Base-by-base conservation (phyloP, 2,329 filamentous ascomycete species). In the Fusarium ambrosium region DNA sequence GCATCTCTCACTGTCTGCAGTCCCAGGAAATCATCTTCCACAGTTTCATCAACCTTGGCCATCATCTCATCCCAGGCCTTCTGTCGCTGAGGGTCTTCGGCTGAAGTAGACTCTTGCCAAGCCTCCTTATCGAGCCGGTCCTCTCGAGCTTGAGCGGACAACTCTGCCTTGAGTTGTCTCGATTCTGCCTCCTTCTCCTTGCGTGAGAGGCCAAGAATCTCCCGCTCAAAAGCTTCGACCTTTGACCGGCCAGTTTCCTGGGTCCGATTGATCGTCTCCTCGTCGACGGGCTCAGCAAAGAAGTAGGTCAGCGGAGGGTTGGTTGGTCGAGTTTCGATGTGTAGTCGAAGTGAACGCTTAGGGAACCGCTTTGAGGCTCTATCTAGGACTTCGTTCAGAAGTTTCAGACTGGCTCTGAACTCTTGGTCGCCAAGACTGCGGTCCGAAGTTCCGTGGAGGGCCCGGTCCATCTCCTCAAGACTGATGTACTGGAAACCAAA, bases 401-500 rank as follows among this genome's bases (percentile, higher is more conserved):
- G 84, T 18, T 89, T 84, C 55, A 99, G 79, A 83, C 95, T 98
- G 34, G 94, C 82, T 80, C 92, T 93, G 85, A 98, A 98, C 81
- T 99, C 97, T 56, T 89, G 86, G 79, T 98, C 92, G 24, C 97
- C 97, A 7, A 97, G 83, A 20, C 78, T 80, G 0, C 86, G 87
- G 78, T 95, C 87, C 0, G 82, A 79, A 61, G 94, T 92, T 24
- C 95, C 95, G 80, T 99, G 97, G n/a, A 99, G 84, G 1, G 94
- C 90, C n/a, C 88, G 81, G 81, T 99, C 97, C 93, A 99, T 95
- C 80, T 99, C 97, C 5, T 90, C 81, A 16, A 98, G 84, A 69
- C 92, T 92, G 70, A 99, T 89, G 81, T 99, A 99, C 83, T 99
- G 97, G 82, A 99, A 99, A 7, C 97, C 97, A 81, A 99, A 99